Evolutionary conservation across 495 filamentous ascomycete genomes (phyloP).

Genomic region (Podospora anserina): DNA sequence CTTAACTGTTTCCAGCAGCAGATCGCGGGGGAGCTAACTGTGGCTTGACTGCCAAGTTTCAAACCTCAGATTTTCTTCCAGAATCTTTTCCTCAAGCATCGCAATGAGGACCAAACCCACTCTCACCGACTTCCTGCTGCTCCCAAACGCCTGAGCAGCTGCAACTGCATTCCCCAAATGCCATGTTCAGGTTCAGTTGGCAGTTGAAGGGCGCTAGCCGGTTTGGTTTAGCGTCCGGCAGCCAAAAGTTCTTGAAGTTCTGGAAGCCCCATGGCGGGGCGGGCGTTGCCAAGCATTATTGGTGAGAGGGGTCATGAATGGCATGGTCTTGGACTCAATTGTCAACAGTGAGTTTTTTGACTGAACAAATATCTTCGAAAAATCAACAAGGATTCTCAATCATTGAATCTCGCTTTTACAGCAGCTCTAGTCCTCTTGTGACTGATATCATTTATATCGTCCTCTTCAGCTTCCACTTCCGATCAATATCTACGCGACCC

Average conservation of each 20-base stretch:
- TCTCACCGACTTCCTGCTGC: too few relatives aligned
- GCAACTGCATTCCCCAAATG: background rate
- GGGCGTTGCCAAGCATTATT: background rate
- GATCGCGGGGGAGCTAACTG: constrained; percentile 14
- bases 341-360: background rate
- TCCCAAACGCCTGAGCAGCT: too few relatives aligned
- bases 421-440: background rate
- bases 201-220: background rate
- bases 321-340: background rate
- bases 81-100: too few relatives aligned
- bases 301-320: background rate
- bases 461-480: too few relatives aligned
- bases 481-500: background rate
- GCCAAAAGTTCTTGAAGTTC: background rate
- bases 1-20: background rate
- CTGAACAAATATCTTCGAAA: background rate
- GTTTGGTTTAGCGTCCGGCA: background rate
- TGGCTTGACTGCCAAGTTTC: background rate
- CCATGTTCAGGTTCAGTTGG: background rate
- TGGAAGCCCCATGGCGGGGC: background rate
- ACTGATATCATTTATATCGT: background rate
- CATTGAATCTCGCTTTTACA: background rate
- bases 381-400: background rate
- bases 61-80: too few relatives aligned
- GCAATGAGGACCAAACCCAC: too few relatives aligned